phyloP scores from a whole-genome alignment of 108 stramenopile genomes.

The Nitzschia putrida region DNA sequence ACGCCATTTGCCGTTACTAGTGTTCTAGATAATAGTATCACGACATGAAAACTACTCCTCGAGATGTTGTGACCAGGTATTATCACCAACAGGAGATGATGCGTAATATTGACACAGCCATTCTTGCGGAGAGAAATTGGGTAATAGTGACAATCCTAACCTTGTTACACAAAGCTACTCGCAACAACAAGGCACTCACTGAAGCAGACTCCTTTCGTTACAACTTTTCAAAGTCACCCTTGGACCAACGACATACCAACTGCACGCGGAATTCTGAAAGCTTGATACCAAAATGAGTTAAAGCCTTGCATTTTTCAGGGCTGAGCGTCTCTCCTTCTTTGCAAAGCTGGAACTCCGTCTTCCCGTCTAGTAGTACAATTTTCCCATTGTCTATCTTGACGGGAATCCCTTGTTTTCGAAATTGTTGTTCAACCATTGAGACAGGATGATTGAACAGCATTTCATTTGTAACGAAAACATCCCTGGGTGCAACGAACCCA shows the following conservation, averaged over 20 bases:
- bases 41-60: too few relatives aligned
- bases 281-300: slow-evolving; percentile 87
- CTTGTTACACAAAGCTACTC: background rate
- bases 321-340: slow-evolving; percentile 83
- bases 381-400: slow-evolving; percentile 91
- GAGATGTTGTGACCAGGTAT: too few relatives aligned
- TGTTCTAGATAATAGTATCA: too few relatives aligned
- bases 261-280: slow-evolving; percentile 76
- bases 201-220: background rate
- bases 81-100: too few relatives aligned
- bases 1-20: too few relatives aligned
- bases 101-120: too few relatives aligned
- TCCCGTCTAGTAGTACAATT: slow-evolving; percentile 73
- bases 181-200: background rate
- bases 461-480: slow-evolving; percentile 73
- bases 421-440: slow-evolving; percentile 91
- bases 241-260: slow-evolving; percentile 79
- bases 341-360: slow-evolving; percentile 77
- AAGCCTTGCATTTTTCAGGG: slow-evolving; percentile 90
- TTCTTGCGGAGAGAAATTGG: too few relatives aligned
- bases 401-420: slow-evolving; percentile 91
- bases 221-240: slow-evolving; percentile 56
- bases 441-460: slow-evolving; percentile 83
- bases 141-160: background rate
- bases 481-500: slow-evolving; percentile 67